Base-by-base conservation (phyloP, 2,329 filamentous ascomycete genomes). In the Paraphoma chrysanthemicola region DNA sequence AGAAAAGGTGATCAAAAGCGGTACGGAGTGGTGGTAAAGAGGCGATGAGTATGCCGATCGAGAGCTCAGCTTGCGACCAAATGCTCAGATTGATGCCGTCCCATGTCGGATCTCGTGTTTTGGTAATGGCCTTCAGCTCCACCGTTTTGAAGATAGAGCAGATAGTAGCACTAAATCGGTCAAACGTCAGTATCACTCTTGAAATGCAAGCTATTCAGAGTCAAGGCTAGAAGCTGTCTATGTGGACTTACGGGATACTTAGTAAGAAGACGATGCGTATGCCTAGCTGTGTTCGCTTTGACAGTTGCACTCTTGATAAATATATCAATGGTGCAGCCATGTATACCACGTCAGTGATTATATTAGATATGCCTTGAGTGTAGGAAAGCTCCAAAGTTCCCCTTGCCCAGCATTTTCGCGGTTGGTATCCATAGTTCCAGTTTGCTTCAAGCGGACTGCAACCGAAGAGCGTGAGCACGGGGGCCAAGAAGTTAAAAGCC, bases 391-490 rank as follows among this genome's bases (percentile, higher is more conserved):
- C 52, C 8, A 54, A 17, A 28, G 41, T 33, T 6, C 52, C 44
- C 2, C 56, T 30, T 6, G 9, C 54, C 33, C 64, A 72, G 54
- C 69, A 72, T 33, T 63, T 62, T 1, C 64, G 62, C 23, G 49
- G 42, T 31, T 30, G 18, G 42, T 45, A 46, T 56, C 43, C 2
- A 70, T 30, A 5, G 28, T 73, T 70, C 68, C 69, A 73, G 28
- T 72, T 72, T 12, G 62, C 57, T 23, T 71, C 67, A n/a, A 71
- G 66, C 5, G 69, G 68, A 10, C 57, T 67, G 43, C 62, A 64
- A 16, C 57, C 60, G 30, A 72, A 66, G 23, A 62, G 38, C 1
- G 59, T 59, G 46, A 69, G 57, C 1, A 64, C 53, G 0, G 68
- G 68, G 2, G 70, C 14, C 1, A 67, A 46, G 5, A 68, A 54